phyloP scores from a whole-genome alignment of 805 yeast genomes.

The Brettanomyces naardenensis region DNA sequence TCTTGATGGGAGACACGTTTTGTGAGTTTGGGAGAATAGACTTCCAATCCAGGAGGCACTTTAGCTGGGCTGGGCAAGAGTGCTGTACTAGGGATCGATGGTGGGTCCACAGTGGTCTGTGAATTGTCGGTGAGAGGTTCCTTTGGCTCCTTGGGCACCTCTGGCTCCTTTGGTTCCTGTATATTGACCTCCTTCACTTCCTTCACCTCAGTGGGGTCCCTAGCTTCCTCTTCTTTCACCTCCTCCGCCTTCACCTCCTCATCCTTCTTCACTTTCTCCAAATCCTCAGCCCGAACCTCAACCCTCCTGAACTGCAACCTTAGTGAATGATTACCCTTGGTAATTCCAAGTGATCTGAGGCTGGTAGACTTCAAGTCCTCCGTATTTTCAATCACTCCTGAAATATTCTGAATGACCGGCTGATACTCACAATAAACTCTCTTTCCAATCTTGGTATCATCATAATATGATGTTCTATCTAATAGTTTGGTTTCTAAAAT shows the following conservation, averaged over 20 bases:
- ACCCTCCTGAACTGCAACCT: constrained; percentile 17
- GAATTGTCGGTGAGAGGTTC: background rate
- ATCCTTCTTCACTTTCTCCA: background rate
- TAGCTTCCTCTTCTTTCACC: background rate
- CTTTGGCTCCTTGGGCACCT: background rate
- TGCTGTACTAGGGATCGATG: background rate
- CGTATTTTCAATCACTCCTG: background rate
- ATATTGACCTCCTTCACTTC: no score
- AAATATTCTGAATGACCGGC: constrained; percentile 5
- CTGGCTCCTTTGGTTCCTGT: background rate
- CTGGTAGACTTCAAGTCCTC: constrained; percentile 3
- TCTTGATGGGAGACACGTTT: background rate
- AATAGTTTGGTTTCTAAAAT: background rate
- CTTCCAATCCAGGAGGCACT: background rate
- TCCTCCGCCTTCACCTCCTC: background rate
- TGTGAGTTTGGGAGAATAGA: background rate
- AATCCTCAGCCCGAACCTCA: background rate
- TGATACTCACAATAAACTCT: background rate
- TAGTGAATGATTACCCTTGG: constrained; percentile 19
- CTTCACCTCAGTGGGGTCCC: no score
- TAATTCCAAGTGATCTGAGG: constrained; percentile 4
- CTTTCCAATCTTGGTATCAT: constrained; percentile 2
- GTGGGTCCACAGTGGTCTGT: background rate
- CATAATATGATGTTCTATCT: constrained; percentile 3
- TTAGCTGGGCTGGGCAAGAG: no score